Evolutionary conservation across 164 flowering plant genomes (phyloP).

Genomic region (Akebia trifoliata): DNA sequence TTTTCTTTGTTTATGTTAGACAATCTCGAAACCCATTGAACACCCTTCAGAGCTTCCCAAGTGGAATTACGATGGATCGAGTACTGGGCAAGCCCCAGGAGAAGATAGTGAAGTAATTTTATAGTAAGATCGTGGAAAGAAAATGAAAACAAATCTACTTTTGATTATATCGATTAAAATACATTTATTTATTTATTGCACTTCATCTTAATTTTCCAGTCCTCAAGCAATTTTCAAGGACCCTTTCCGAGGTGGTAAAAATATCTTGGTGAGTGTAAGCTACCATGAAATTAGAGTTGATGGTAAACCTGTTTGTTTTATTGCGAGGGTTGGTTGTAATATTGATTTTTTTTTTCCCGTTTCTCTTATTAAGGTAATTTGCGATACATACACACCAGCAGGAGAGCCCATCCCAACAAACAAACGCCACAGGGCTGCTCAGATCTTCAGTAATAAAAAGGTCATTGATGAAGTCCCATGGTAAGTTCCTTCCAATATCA

Average conservation of each 20-base stretch:
- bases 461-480: constrained; percentile 81
- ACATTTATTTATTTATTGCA: background rate
- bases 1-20: constrained; percentile 34
- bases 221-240: constrained; percentile 98
- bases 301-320: background rate
- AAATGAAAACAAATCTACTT: background rate
- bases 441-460: constrained; percentile 64
- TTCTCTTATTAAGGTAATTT: constrained; percentile 55
- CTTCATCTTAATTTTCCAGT: constrained; percentile 22
- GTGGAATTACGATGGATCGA: constrained; percentile 99
- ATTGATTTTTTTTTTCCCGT: background rate
- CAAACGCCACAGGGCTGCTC: constrained; percentile 83
- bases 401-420: constrained; percentile 98
- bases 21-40: constrained; percentile 76
- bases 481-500: constrained; percentile 46
- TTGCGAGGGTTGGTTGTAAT: no score
- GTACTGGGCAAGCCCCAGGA: constrained; percentile 99
- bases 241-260: constrained; percentile 95
- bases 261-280: constrained; percentile 66
- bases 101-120: constrained; percentile 98
- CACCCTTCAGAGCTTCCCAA: constrained; percentile 94
- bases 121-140: constrained; percentile 52
- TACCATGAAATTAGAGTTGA: background rate
- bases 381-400: constrained; percentile 85
- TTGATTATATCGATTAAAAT: background rate